phyloP scores from a whole-genome alignment of 345 rosid genomes.

The Reutealis trisperma region DNA sequence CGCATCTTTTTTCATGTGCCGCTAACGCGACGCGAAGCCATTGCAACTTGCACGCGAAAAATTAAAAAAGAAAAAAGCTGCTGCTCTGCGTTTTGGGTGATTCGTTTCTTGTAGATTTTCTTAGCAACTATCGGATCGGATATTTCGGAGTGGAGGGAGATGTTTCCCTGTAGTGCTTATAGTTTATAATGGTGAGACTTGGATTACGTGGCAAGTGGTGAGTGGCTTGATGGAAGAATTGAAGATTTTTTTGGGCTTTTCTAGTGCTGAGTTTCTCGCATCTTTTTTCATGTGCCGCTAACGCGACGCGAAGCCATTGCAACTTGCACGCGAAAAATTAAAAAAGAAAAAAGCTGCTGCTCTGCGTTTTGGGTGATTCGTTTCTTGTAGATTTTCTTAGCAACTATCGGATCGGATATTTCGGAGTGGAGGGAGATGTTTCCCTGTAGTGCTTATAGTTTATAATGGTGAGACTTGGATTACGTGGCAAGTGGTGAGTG shows the following conservation, averaged over 20 bases:
- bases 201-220: background rate
- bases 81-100: no score
- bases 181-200: background rate
- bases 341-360: background rate
- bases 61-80: background rate
- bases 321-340: background rate
- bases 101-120: background rate
- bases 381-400: background rate
- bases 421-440: background rate
- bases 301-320: background rate
- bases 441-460: background rate
- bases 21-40: background rate
- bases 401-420: background rate
- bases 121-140: background rate
- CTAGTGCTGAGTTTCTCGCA: no score
- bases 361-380: no score
- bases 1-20: constrained; percentile 12
- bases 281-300: constrained; percentile 10
- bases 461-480: background rate
- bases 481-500: background rate
- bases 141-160: background rate
- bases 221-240: background rate
- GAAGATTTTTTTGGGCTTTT: no score
- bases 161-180: background rate
- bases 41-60: background rate